Conservation (phyloP, 306 rosid genomes). For the Luffa acutangula region DNA sequence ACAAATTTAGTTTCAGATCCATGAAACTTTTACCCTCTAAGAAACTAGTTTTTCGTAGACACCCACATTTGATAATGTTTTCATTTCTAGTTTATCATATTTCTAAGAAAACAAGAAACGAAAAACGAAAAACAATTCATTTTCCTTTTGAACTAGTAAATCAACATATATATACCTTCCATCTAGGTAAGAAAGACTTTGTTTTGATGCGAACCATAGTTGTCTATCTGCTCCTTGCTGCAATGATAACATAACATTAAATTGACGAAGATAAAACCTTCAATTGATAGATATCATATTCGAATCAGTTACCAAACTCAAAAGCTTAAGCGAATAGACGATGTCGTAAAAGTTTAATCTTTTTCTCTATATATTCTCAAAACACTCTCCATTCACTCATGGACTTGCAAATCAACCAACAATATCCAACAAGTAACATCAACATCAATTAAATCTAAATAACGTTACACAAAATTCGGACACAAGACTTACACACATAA, state of each 20-base stretch:
- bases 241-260: constrained; percentile 1
- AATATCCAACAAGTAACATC: too few relatives aligned
- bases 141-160: neutral
- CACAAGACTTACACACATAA: too few relatives aligned
- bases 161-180: constrained; percentile 48
- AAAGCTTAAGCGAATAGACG: too few relatives aligned
- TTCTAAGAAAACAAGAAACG: neutral
- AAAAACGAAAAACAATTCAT: neutral
- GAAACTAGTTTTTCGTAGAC: neutral
- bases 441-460: too few relatives aligned
- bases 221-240: constrained; percentile 87
- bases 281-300: too few relatives aligned
- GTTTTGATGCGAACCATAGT: constrained; percentile 97
- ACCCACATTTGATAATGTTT: neutral
- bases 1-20: neutral
- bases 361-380: too few relatives aligned
- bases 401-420: too few relatives aligned
- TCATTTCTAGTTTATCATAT: neutral
- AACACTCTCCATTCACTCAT: neutral
- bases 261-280: too few relatives aligned
- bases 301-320: too few relatives aligned
- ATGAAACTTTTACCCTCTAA: neutral
- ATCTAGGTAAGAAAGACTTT: constrained; percentile 90
- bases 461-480: too few relatives aligned
- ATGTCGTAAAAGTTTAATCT: too few relatives aligned